Evolutionary conservation across 768 basidiomycete genomes (phyloP).

Genomic region (Hericium coralloides): DNA sequence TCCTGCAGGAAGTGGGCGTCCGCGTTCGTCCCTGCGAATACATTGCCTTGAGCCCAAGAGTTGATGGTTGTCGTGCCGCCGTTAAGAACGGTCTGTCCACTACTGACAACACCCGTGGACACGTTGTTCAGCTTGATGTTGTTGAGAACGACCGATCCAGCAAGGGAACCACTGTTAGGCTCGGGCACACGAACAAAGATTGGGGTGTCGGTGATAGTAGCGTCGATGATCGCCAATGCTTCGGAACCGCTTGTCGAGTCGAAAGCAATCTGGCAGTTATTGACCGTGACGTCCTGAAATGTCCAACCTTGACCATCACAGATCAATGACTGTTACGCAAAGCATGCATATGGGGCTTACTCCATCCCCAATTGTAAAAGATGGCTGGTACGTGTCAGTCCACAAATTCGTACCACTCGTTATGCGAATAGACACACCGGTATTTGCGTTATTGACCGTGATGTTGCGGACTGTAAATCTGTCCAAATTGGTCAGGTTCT

Average conservation of each 20-base stretch:
- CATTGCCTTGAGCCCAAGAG: constrained; percentile 74
- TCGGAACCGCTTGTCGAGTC: constrained; percentile 48
- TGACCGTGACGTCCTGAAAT: background rate
- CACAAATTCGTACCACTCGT: too few relatives aligned
- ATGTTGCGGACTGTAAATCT: constrained; percentile 64
- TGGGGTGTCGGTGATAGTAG: constrained; percentile 47
- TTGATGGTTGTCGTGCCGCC: constrained; percentile 54
- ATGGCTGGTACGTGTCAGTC: too few relatives aligned
- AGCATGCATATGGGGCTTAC: background rate
- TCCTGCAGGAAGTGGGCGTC: constrained; percentile 41
- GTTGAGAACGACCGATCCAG: constrained; percentile 57
- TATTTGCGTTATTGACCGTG: constrained; percentile 40
- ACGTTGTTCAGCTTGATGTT: constrained; percentile 56
- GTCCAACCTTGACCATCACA: background rate
- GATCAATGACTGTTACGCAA: too few relatives aligned
- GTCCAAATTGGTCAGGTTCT: background rate
- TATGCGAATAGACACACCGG: constrained; percentile 20
- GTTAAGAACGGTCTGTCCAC: constrained; percentile 37
- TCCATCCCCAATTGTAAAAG: constrained; percentile 19
- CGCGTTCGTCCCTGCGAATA: constrained; percentile 45
- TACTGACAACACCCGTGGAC: constrained; percentile 44
- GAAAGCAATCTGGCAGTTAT: constrained; percentile 35
- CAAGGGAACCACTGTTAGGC: constrained; percentile 35
- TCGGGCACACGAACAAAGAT: constrained; percentile 48
- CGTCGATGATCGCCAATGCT: constrained; percentile 57